Evolutionary conservation across 306 rosid species (phyloP), one percentile per base, ranked within the genome.

Genomic region (Macrotyloma uniflorum): DNA sequence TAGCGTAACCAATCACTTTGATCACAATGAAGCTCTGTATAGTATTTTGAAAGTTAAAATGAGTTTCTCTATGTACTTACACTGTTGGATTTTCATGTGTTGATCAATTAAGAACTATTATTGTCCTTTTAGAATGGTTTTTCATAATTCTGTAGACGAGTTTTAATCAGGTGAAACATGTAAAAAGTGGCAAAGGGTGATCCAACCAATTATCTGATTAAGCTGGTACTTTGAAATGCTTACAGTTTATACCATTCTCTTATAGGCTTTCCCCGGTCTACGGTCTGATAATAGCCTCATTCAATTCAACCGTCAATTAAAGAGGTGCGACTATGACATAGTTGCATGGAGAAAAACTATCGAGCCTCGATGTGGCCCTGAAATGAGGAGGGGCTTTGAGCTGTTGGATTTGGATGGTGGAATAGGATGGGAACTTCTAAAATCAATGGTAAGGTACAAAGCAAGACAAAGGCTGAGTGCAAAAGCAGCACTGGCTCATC

Each of bases 351-450:
- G 97, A 85, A 86, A 77, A 69, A 70, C 49, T 5, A 81, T 85
- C 5, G 97, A 92, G 85, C 84, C 92, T 58, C 91, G 98, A 61
- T 91, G 97, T 4, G 42, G 86, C 18, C 24, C 86, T 16, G 98
- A 95, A 1, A 82, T 95, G 13, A 82, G 97, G 67, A 89, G 77
- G 75, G 98, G 98, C 32, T 95, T 95, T 62, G 96, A 95, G 80
- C 67, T 95, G 82, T 75, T 95, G 93, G 92, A 91, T 79, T 90
- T 92, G 80, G 98, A 91, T 81, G 98, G 92, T 40, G 98, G 98
- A 74, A 85, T 85, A 15, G 97, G 98, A 76, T 92, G 98, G 98
- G 98, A 95, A 74, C 98, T 95, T 35, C 76, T 92, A 63, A 95
- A 88, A 14, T 92, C 97, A 19, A 95, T 95, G 98, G 97, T 89